These are phyloP conservation scores for Drechmeria coniospora DNA, from an alignment of 2,329 filamentous ascomycete genomes.

Conservation along the genomic window DNA sequence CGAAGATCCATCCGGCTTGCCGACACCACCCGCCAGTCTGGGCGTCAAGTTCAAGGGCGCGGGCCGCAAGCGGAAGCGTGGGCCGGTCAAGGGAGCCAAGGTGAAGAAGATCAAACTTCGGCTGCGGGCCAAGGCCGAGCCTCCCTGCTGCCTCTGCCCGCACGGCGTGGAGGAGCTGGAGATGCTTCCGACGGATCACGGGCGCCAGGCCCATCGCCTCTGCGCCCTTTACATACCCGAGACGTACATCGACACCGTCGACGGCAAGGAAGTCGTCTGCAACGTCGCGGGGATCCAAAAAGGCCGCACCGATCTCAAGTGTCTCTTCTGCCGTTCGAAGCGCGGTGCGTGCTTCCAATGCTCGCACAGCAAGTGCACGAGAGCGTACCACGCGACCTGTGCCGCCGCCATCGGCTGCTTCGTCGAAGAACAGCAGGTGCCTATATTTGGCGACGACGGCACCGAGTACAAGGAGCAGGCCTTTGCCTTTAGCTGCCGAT, in stretches of 20 bases:
- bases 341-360: conserved; percentile 96
- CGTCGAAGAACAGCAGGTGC: conserved; percentile 72
- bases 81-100: conserved; percentile 28
- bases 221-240: conserved; percentile 88
- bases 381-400: conserved; percentile 90
- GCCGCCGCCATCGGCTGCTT: conserved; percentile 84
- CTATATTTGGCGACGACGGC: conserved; percentile 78
- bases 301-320: conserved; percentile 80
- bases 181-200: conserved; percentile 76
- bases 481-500: conserved; percentile 87
- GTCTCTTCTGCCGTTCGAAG: conserved; percentile 85
- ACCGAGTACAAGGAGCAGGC: conserved; percentile 85
- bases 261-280: conserved; percentile 57
- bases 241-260: conserved; percentile 64
- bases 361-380: conserved; percentile 81
- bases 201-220: conserved; percentile 70
- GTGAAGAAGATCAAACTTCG: conserved; percentile 72
- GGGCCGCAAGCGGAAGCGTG: conserved; percentile 45
- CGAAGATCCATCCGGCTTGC: conserved; percentile 51
- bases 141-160: conserved; percentile 82
- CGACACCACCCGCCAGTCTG: conserved; percentile 63
- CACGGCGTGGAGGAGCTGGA: conserved; percentile 73
- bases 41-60: conserved; percentile 48
- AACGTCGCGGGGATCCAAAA: conserved; percentile 74
- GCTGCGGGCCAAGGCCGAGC: conserved; percentile 53